A percentile compares a stretch with the other conserved stretches of the same genome.
Evolutionary conservation across 106 monocot genomes (phyloP).

Genomic region (Gastrodia elata): DNA sequence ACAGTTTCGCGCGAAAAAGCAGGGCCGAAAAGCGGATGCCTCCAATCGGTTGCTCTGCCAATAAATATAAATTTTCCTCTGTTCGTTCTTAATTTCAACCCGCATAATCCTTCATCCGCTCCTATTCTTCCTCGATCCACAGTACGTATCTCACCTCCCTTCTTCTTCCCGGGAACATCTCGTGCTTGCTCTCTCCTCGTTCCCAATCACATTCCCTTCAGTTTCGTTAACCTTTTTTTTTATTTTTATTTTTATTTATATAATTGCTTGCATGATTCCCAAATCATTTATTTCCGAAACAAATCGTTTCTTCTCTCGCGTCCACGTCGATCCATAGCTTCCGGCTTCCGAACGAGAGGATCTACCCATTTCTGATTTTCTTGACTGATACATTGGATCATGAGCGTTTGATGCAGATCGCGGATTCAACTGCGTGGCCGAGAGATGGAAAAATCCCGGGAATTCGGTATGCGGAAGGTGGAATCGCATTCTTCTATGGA

Average conservation of each 20-base stretch:
- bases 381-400: neutral
- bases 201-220: neutral
- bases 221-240: neutral
- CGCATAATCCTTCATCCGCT: neutral
- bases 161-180: neutral
- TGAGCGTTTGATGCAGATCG: neutral
- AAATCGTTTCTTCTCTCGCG: too few relatives aligned
- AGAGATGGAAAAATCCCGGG: constrained; percentile 15
- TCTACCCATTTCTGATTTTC: neutral
- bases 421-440: neutral
- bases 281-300: too few relatives aligned
- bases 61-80: too few relatives aligned
- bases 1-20: too few relatives aligned
- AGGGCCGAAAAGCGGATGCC: too few relatives aligned
- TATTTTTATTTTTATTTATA: neutral
- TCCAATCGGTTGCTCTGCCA: too few relatives aligned
- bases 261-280: too few relatives aligned
- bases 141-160: neutral
- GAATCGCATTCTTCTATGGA: constrained; percentile 37
- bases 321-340: neutral
- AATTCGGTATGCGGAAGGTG: constrained; percentile 12
- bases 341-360: neutral
- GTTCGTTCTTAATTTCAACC: too few relatives aligned
- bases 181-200: neutral
- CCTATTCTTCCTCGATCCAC: neutral